These are phyloP conservation scores for Boletus rex-veris DNA, from an alignment of 768 basidiomycete species.

Conservation along the genomic window DNA sequence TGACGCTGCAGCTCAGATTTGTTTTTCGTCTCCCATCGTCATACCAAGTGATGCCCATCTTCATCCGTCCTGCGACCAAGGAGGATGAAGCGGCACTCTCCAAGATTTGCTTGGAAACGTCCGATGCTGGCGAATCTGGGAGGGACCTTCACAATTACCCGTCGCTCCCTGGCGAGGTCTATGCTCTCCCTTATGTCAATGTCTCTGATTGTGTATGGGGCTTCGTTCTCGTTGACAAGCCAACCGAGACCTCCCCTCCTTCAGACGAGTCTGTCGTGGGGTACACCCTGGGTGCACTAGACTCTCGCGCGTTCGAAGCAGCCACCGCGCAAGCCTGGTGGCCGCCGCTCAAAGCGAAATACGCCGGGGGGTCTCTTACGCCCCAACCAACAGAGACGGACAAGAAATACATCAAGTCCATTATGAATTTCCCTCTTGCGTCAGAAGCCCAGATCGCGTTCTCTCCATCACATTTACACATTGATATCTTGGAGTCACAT, in stretches of 20 bases:
- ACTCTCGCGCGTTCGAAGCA: conserved; percentile 63
- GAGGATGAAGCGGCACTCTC: conserved; percentile 58
- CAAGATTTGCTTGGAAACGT: conserved; percentile 72
- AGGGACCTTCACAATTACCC: conserved; percentile 55
- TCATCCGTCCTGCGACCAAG: conserved; percentile 54
- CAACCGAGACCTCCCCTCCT: conserved; percentile 15
- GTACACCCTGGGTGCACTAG: conserved; percentile 64
- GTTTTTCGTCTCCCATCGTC: neutral
- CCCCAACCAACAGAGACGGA: conserved; percentile 23
- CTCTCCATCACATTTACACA: conserved; percentile 73
- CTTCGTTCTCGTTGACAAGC: conserved; percentile 63
- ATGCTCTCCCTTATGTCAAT: conserved; percentile 72
- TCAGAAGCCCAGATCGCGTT: conserved; percentile 56
- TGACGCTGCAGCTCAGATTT: neutral
- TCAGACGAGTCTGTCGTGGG: conserved; percentile 54
- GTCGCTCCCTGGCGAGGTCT: conserved; percentile 69
- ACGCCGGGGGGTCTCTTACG: conserved; percentile 32
- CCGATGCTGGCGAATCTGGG: conserved; percentile 65
- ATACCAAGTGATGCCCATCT: conserved; percentile 33
- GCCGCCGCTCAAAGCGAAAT: conserved; percentile 56
- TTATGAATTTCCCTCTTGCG: conserved; percentile 39
- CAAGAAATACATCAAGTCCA: conserved; percentile 31
- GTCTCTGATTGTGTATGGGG: conserved; percentile 61
- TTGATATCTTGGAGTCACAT: conserved; percentile 64
- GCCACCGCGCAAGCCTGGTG: conserved; percentile 60